A percentile compares a stretch with the other conserved stretches of the same genome.
phyloP scores from a whole-genome alignment of 495 filamentous ascomycete species.

The Penicillium soppii region DNA sequence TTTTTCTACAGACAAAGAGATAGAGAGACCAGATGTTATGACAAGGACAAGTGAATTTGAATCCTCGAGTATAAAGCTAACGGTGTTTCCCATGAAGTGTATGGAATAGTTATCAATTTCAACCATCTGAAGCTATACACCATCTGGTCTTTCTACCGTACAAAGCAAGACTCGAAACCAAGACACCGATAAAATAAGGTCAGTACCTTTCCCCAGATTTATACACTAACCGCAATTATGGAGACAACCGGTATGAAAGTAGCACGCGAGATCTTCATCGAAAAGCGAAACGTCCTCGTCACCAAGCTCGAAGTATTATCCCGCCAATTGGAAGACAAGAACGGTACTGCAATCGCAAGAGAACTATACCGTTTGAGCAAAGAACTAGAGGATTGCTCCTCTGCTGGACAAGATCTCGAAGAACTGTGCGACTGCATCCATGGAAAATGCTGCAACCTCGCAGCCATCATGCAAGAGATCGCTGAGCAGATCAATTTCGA shows the following conservation, averaged over 20 bases:
- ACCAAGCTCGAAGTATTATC: background rate
- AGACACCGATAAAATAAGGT: background rate
- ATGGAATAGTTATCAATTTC: too few species aligned
- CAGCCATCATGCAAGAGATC: background rate
- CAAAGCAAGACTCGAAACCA: too few species aligned
- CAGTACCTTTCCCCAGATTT: background rate
- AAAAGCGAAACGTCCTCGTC: background rate
- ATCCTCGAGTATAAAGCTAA: background rate
- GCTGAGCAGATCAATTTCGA: background rate
- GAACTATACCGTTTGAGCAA: background rate
- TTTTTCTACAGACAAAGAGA: background rate
- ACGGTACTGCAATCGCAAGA: background rate
- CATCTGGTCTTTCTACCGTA: too few species aligned
- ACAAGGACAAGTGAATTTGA: background rate
- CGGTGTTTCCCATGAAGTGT: too few species aligned
- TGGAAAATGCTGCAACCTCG: background rate
- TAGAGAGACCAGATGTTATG: too few species aligned
- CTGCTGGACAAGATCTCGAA: too few species aligned
- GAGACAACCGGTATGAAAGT: background rate
- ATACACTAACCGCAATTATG: background rate
- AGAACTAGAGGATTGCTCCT: too few species aligned
- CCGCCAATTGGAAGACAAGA: too few species aligned
- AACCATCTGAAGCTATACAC: too few species aligned
- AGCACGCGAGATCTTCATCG: background rate
- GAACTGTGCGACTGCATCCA: background rate